These are phyloP conservation scores for Saccharomycopsis crataegensis DNA, from an alignment of 1,139 yeast genomes.

Conservation along the genomic window DNA sequence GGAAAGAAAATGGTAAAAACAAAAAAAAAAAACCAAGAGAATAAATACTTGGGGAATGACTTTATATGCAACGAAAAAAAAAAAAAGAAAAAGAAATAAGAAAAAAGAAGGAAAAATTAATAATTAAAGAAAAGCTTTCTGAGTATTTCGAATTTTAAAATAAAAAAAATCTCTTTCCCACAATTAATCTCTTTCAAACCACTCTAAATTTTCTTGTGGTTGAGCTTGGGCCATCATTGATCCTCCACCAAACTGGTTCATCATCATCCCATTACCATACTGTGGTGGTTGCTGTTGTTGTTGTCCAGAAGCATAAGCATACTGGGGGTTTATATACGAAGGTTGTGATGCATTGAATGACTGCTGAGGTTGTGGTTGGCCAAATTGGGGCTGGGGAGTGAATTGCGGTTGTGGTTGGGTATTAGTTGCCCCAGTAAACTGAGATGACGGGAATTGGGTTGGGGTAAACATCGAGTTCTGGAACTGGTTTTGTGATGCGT, in stretches of 20 bases:
- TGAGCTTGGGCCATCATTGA: not conserved
- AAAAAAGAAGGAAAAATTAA: no score
- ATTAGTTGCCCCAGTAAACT: not conserved
- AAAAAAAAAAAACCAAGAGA: no score
- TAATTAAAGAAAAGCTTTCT: no score
- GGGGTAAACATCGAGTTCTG: no score
- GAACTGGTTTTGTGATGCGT: no score
- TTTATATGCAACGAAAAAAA: not conserved
- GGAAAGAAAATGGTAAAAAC: no score
- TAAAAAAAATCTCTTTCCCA: not conserved
- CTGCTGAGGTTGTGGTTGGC: not conserved
- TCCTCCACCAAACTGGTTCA: not conserved
- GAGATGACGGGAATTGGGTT: no score
- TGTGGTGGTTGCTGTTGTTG: not conserved
- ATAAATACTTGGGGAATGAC: no score
- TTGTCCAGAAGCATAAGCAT: not conserved
- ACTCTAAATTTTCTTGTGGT: slow-evolving; percentile 16
- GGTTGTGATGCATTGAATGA: not conserved
- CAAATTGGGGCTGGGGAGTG: not conserved
- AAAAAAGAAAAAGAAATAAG: not conserved
- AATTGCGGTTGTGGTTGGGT: not conserved
- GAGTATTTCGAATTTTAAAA: not conserved
- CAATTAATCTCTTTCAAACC: slow-evolving; percentile 17
- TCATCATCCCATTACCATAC: not conserved
- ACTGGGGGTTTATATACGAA: not conserved